phyloP scores from a whole-genome alignment of 2,329 filamentous ascomycete species.

The Ceratocystis eucalypticola region DNA sequence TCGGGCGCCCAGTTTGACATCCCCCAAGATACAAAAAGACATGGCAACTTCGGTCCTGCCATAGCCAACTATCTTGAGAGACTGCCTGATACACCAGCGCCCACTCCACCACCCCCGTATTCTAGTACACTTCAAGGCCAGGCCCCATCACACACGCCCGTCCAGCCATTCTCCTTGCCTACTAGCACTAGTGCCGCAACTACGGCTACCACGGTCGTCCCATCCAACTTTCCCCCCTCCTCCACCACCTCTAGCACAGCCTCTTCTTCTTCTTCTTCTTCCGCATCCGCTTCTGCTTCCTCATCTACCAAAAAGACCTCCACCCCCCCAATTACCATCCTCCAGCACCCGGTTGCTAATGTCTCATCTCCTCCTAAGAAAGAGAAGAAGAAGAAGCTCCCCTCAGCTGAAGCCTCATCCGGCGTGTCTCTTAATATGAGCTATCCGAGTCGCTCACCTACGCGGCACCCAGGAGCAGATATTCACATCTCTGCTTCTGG shows the following conservation, averaged over 20 bases:
- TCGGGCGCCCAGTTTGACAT: not conserved
- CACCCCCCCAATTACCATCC: not conserved
- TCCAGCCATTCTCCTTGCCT: not conserved
- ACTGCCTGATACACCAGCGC: slow-evolving; percentile 16
- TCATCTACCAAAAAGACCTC: not conserved
- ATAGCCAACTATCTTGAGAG: slow-evolving; percentile 10
- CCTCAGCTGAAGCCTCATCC: not conserved
- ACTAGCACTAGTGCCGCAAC: not conserved
- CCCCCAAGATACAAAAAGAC: slow-evolving; percentile 1
- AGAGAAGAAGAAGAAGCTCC: slow-evolving; percentile 4
- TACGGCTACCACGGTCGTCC: too few species aligned
- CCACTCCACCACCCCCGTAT: slow-evolving; percentile 13
- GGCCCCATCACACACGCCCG: not conserved
- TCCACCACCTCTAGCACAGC: not conserved
- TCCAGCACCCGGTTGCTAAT: not conserved
- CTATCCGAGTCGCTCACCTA: slow-evolving; percentile 7
- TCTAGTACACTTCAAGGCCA: not conserved
- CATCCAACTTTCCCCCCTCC: too few species aligned
- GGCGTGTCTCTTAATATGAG: slow-evolving; percentile 3
- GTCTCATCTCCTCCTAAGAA: not conserved
- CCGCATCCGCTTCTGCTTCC: not conserved
- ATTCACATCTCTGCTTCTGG: not conserved
- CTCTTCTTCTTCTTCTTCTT: not conserved
- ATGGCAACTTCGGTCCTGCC: slow-evolving; percentile 1
- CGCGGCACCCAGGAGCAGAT: not conserved